Base-by-base conservation (phyloP, 1,284 basidiomycete genomes). In the Waitea zeae region DNA sequence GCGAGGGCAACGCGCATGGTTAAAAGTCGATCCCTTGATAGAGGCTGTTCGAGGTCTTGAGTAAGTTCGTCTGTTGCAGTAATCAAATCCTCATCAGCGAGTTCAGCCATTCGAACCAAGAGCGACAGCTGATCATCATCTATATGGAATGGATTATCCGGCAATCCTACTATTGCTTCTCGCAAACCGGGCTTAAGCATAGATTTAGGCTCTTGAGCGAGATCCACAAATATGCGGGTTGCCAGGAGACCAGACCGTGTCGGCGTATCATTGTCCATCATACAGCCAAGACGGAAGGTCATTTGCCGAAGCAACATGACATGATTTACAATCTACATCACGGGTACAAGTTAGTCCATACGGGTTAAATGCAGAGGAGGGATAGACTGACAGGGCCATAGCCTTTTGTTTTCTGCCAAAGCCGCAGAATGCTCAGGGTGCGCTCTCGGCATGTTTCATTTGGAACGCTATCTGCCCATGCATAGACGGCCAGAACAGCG, bases 381-480 rank as follows among this genome's bases (percentile, higher is more conserved):
- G 3, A 2, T 12, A 20, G 12, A 31, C 14, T 14, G 26, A 18
- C 15, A 19, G 13, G 24, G n/a, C 15, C 20, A 49, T 78, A 79
- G 2, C 72, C 73, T 34, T 69, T 61, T 2, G 65, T 52, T 24
- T 54, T 59, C 51, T 83, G 80, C 81, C 81, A 84, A 19, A 82
- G 41, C 12, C 67, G 62, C 35, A 83, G 39, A 9, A 81, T 60
- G 6, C 63, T 67, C 5, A 83, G 49, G 1, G 65, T 60, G 30
- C 70, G 62, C 43, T 78, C 73, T 5, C 74, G 61, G 45, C 75
- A 77, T 12, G 51, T 49, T 38, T 67, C 62, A 39, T 73, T 65
- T 1, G 72, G 73, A n/a, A 79, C 54, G 47, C 75, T 76, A 45
- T 83, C 80, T 13, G 79, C 67, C 74, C 78, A 84, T 5, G 75